phyloP scores from a whole-genome alignment of 1,139 yeast species.

The Saccharomycopsis phalli region DNA sequence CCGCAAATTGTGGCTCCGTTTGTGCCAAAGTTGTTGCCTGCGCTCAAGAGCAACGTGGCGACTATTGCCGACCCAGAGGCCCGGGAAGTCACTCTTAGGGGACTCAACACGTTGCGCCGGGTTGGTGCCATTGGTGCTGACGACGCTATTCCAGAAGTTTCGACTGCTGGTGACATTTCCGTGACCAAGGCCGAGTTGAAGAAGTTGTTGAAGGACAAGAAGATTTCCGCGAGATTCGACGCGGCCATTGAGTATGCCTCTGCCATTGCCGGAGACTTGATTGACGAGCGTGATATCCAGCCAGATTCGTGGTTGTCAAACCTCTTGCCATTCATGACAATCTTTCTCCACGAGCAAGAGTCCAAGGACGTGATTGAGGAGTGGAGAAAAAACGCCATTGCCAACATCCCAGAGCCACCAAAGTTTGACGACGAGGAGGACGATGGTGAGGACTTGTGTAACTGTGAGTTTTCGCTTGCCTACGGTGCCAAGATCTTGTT shows the following conservation, averaged over 20 bases:
- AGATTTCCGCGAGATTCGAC: slow-evolving; percentile 60
- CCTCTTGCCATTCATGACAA: slow-evolving; percentile 89
- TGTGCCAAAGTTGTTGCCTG: slow-evolving; percentile 91
- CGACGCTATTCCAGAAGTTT: slow-evolving; percentile 89
- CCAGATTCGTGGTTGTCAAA: slow-evolving; percentile 85
- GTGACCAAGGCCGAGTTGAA: slow-evolving; percentile 81
- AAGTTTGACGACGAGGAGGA: slow-evolving; percentile 97
- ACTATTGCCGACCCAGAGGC: slow-evolving; percentile 99
- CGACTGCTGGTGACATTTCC: slow-evolving; percentile 92
- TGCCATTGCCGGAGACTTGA: slow-evolving; percentile 96
- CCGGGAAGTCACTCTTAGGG: slow-evolving; percentile 96
- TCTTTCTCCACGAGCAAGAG: slow-evolving; percentile 88
- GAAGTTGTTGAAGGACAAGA: slow-evolving; percentile 59
- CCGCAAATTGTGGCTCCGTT: slow-evolving; percentile 99
- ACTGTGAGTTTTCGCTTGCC: slow-evolving; percentile 99
- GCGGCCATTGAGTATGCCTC: slow-evolving; percentile 76
- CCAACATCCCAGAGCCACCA: slow-evolving; percentile 96
- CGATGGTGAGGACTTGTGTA: slow-evolving; percentile 99
- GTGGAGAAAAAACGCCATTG: slow-evolving; percentile 92
- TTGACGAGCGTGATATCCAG: slow-evolving; percentile 95
- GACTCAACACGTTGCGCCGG: slow-evolving; percentile 94
- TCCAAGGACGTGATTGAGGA: slow-evolving; percentile 88
- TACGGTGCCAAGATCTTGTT: slow-evolving; percentile 99
- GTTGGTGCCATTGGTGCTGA: slow-evolving; percentile 94
- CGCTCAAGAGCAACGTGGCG: slow-evolving; percentile 85